phyloP scores from a whole-genome alignment of 495 filamentous ascomycete genomes.

The Schizothecium vesticola region DNA sequence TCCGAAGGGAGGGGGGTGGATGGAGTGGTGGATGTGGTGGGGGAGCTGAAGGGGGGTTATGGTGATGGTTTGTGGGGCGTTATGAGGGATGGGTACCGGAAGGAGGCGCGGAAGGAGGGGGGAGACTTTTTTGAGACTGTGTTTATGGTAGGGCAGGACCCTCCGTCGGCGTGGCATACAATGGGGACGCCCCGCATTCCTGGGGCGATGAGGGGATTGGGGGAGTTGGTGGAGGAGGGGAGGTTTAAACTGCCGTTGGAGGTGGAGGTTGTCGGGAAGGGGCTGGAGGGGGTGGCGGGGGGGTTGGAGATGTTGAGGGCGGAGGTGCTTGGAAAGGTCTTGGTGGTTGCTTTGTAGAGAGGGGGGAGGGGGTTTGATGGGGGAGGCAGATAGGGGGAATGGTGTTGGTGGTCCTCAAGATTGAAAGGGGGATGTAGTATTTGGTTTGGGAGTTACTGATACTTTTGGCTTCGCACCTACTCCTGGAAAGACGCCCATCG shows the following conservation, averaged over 20 bases:
- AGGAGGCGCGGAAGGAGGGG: no score
- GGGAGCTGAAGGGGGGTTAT: slow-evolving; percentile 11
- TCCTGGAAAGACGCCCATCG: no score
- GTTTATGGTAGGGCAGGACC: no score
- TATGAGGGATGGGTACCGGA: no score
- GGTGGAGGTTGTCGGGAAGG: slow-evolving; percentile 30
- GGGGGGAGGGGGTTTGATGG: neutral
- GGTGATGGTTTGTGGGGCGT: neutral
- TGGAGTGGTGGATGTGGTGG: slow-evolving; percentile 36
- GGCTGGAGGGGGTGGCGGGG: slow-evolving; percentile 24
- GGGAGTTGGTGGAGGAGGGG: slow-evolving; percentile 20
- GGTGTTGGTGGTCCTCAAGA: no score
- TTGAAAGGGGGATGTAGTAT: no score
- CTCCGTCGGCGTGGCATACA: no score
- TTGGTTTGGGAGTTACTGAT: no score
- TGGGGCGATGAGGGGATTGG: slow-evolving; percentile 16
- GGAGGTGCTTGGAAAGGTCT: slow-evolving; percentile 33
- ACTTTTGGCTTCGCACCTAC: no score
- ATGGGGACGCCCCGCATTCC: no score
- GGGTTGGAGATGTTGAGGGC: slow-evolving; percentile 29
- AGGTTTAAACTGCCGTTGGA: slow-evolving; percentile 23
- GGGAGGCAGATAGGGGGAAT: no score
- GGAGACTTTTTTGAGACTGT: no score
- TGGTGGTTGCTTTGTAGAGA: slow-evolving; percentile 28
- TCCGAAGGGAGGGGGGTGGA: slow-evolving; percentile 34